A percentile compares a stretch with the other conserved stretches of the same genome.
Evolutionary conservation across 345 rosid genomes (phyloP).

Genomic region (Salix purpurea): DNA sequence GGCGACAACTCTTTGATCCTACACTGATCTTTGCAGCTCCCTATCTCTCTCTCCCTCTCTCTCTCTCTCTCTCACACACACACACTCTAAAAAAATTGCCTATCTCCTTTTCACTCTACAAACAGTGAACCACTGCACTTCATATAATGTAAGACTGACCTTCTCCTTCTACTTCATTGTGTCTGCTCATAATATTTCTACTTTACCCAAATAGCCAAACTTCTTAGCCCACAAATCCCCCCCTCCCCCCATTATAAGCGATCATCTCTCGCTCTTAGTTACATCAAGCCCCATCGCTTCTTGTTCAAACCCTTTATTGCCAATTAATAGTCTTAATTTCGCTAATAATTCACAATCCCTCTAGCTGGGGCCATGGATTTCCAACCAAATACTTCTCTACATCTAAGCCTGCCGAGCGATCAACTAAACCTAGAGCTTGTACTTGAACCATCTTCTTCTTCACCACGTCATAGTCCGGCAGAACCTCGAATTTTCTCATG

Average conservation of each 20-base stretch:
- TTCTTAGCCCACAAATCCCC: not conserved
- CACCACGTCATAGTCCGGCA: constrained; percentile 29
- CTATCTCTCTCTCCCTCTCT: constrained; percentile 39
- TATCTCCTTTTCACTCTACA: constrained; percentile 17
- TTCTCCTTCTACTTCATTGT: constrained; percentile 3
- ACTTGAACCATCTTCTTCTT: constrained; percentile 26
- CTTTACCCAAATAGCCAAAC: not conserved
- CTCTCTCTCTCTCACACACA: constrained; percentile 4
- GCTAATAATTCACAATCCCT: not conserved
- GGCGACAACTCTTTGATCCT: constrained; percentile 82
- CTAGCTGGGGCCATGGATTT: constrained; percentile 40
- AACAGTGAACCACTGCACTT: constrained; percentile 41
- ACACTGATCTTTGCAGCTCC: constrained; percentile 56
- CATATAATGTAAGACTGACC: constrained; percentile 26
- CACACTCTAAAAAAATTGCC: not conserved
- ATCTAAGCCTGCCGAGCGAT: constrained; percentile 47
- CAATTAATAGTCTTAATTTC: not conserved
- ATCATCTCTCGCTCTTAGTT: not conserved
- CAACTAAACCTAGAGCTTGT: constrained; percentile 42
- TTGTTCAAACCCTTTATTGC: not conserved
- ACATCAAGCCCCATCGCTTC: not conserved
- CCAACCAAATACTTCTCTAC: constrained; percentile 67
- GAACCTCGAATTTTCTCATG: constrained; percentile 73
- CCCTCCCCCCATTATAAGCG: not conserved
- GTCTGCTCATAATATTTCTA: not conserved